Conservation (phyloP, 768 basidiomycete genomes). For the Mrakia hoshinonis region DNA sequence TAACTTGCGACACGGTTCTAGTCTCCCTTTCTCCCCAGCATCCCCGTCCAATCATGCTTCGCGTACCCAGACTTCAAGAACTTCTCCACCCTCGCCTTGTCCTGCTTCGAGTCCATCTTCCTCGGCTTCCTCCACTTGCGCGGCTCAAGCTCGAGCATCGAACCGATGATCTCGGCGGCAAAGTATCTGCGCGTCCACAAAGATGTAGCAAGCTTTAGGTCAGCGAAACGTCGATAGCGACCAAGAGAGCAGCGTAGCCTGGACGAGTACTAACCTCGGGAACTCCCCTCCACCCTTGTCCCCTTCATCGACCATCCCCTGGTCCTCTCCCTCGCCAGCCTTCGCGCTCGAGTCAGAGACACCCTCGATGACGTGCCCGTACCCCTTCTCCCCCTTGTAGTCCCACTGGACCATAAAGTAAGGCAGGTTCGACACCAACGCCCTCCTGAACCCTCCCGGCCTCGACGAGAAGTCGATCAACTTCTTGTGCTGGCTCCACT, state of each 20-base stretch:
- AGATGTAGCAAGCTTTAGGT: no score
- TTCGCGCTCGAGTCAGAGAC: conserved; percentile 53
- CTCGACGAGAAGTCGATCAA: conserved; percentile 84
- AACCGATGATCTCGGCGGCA: conserved; percentile 88
- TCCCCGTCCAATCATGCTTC: conserved; percentile 46
- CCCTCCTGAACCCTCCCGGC: conserved; percentile 85
- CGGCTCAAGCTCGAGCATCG: conserved; percentile 76
- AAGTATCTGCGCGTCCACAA: no score
- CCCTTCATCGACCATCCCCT: conserved; percentile 65
- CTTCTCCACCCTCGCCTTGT: conserved; percentile 58
- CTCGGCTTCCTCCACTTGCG: conserved; percentile 74
- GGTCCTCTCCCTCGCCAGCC: conserved; percentile 51
- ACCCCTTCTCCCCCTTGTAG: conserved; percentile 93
- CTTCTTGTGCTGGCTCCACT: conserved; percentile 98
- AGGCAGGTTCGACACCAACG: conserved; percentile 92
- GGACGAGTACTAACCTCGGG: conserved; percentile 53
- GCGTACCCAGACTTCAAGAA: conserved; percentile 64
- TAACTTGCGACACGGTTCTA: no score
- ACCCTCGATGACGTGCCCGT: conserved; percentile 96
- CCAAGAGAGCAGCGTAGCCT: background rate
- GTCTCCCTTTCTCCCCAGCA: conserved; percentile 18
- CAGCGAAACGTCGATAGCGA: no score
- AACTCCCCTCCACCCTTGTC: conserved; percentile 89
- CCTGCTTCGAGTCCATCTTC: conserved; percentile 59
- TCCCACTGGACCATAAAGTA: conserved; percentile 99